Conservation (phyloP, 1,139 yeast genomes). For the Pneumocystis oryctolagi region DNA sequence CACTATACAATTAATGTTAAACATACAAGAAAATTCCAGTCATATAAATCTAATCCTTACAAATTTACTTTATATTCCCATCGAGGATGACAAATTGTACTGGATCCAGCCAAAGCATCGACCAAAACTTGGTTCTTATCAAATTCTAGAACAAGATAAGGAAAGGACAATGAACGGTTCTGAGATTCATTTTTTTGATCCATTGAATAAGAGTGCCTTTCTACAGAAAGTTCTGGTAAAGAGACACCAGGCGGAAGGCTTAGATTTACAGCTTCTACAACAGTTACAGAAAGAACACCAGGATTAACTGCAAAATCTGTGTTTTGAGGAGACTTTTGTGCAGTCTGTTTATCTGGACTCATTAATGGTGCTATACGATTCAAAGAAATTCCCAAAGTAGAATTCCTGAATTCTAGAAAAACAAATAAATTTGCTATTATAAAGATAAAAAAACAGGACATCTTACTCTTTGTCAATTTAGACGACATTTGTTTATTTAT, state of each 20-base stretch:
- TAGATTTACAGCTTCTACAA: background rate
- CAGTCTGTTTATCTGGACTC: background rate
- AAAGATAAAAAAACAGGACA: background rate
- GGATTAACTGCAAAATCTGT: background rate
- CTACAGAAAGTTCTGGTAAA: background rate
- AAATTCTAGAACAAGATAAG: conserved; percentile 30
- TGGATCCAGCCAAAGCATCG: conserved; percentile 45
- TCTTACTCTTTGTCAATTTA: background rate
- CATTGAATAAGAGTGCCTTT: background rate
- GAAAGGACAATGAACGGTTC: conserved; percentile 14
- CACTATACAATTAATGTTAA: background rate
- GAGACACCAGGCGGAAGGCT: background rate
- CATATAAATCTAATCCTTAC: conserved; percentile 34
- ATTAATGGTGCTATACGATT: background rate
- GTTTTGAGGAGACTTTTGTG: background rate
- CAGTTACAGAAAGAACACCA: background rate
- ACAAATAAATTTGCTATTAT: background rate
- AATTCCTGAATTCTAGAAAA: background rate
- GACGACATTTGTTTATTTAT: background rate
- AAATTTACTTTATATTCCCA: conserved; percentile 86
- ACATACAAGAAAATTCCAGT: background rate
- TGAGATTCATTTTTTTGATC: background rate
- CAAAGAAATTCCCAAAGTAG: background rate
- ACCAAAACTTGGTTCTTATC: conserved; percentile 60
- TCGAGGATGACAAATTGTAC: conserved; percentile 46